Evolutionary conservation across 805 yeast genomes (phyloP), one percentile per base, ranked within the genome.

Genomic region (Brettanomyces naardenensis): DNA sequence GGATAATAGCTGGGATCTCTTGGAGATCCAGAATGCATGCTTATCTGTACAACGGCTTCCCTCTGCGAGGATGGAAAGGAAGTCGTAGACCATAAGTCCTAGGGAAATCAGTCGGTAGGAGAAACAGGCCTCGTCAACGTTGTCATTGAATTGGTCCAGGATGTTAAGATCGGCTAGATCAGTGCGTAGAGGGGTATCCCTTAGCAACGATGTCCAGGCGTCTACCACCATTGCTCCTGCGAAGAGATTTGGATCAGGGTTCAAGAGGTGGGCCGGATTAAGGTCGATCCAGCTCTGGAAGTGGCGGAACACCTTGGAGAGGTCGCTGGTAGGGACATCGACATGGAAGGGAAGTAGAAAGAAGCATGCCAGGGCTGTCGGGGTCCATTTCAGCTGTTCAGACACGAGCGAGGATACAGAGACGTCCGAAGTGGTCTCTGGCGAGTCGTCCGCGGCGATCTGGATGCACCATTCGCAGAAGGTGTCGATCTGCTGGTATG

Each of bases 161-260:
- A 20, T 2, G 11, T 6, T 30, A 3, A 15, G 19, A 11, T 27
- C n/a, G 11, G 6, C 6, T 6, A 9, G 14, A 19, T 15, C 18
- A 5, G 32, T 30, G 14, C 18, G 32, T 17, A 30, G 18, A 17
- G 18, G 32, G 20, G 18, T 17, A 2, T 19, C 19, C 11, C 32
- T 30, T 11, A 20, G 13, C 14, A 30, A 13, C 19, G 32, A 15
- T 15, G 14, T 30, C 19, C 15, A 15, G 15, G 20, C 32, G 19
- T 30, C 32, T 11, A 30, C 32, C 14, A 17, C 20, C 18, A n/a
- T 14, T n/a, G 32, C 32, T 15, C 32, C 32, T 15, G 32, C 32
- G 13, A 30, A 11, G 13, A 30, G 32, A 11, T 30, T 30, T 6
- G 19, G 9, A 30, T 30, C 32, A n/a, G 18, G 15, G 7, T n/a